Evolutionary conservation across 148 eudicot genomes (phyloP), one percentile per base, ranked within the genome.

Genomic region (Pouteria glomerata): DNA sequence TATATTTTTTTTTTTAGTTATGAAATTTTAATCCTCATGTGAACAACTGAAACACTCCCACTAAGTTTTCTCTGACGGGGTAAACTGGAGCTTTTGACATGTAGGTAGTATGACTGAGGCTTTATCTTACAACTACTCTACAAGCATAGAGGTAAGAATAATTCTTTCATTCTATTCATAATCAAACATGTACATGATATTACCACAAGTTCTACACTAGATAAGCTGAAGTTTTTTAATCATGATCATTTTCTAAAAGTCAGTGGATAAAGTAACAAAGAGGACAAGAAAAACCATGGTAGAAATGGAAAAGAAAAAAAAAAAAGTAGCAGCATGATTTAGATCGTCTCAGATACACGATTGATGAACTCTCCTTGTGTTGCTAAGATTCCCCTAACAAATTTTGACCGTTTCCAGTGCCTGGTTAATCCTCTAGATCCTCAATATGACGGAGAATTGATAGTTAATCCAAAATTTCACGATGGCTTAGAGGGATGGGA

Each of bases 381-480:
- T 57, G 2, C 24, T 34, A 33, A 51, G 15, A n/a, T 37, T 68
- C 8, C 3, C 34, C 30, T 16, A 16, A 27, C 26, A 23, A 63
- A 26, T 47, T 3, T 51, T 52, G 48, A 44, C 1, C 24, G 19
- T 31, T 70, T 82, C 48, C 75, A 88, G 93, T 88, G 93, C 73
- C 63, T 84, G 72, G 79, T 52, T 15, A 79, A 88, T 61, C 81
- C 90, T 3, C 67, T 80, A 74, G 76, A 53, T 68, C 83, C 79
- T 58, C 93, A 82, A 45, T 88, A 88, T 55, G 51, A 56, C 48
- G 93, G 93, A 37, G 90, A 90, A 19, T 35, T 86, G 45, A 53
- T 86, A n/a, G 31, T 27, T n/a, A 86, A 88, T 66, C 85, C 93
- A 1, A 77, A 74, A 31, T 86, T 88, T 26, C 64, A 79, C 51